phyloP scores from a whole-genome alignment of 352 stramenopile genomes.

The Phytophthora constricta region DNA sequence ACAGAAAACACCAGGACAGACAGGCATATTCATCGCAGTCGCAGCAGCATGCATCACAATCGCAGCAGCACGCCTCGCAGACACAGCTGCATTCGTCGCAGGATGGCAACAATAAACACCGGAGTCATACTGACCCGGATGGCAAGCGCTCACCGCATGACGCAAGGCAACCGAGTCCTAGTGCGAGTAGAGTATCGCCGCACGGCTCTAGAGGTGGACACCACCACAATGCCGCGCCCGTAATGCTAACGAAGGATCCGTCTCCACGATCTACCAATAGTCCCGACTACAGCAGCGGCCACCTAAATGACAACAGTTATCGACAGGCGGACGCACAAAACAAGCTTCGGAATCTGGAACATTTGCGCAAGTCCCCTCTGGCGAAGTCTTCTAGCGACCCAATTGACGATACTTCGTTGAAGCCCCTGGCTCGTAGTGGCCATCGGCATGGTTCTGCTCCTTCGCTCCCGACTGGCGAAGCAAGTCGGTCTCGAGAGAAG shows the following conservation, averaged over 20 bases:
- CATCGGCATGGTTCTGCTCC: conserved; percentile 32
- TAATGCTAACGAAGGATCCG: conserved; percentile 34
- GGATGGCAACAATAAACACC: conserved; percentile 34
- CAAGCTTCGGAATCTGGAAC: conserved; percentile 56
- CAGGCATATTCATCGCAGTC: conserved; percentile 33
- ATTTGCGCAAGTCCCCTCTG: conserved; percentile 49
- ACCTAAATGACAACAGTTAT: conserved; percentile 37
- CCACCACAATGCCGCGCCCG: conserved; percentile 19
- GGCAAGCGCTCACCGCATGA: conserved; percentile 47
- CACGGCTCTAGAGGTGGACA: conserved; percentile 24
- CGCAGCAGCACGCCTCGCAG: conserved; percentile 20
- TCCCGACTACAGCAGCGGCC: conserved; percentile 23
- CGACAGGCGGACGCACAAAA: conserved; percentile 36
- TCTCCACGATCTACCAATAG: conserved; percentile 25
- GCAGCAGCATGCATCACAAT: conserved; percentile 15
- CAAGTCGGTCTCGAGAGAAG: conserved; percentile 28
- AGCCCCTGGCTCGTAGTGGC: conserved; percentile 49
- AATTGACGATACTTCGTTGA: conserved; percentile 44
- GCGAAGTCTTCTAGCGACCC: conserved; percentile 50
- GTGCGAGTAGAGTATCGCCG: conserved; percentile 24
- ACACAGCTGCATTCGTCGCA: conserved; percentile 5
- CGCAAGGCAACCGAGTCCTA: conserved; percentile 26
- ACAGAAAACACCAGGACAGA: conserved; percentile 34
- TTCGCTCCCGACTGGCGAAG: conserved; percentile 22
- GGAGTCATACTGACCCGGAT: conserved; percentile 43